Percentiles rank a stretch among this genome's conserved stretches.
Conservation (phyloP, 768 basidiomycete species). For the Phylloporus sp. region DNA sequence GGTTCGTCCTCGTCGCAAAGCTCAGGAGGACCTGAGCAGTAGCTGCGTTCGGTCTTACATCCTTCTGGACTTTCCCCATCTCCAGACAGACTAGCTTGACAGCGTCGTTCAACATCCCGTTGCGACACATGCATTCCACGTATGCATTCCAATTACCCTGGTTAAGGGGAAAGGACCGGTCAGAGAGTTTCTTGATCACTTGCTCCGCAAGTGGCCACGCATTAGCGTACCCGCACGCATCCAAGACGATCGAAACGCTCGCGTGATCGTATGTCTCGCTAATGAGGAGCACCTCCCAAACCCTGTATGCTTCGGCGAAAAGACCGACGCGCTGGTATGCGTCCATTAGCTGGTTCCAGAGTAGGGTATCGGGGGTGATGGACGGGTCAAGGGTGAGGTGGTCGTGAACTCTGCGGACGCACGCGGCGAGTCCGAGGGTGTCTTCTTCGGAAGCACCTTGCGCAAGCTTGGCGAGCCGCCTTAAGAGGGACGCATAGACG, state of each 20-base stretch:
- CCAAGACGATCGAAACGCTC: conserved; percentile 79
- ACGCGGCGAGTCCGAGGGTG: conserved; percentile 36
- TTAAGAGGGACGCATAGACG: conserved; percentile 66
- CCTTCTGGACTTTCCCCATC: conserved; percentile 48
- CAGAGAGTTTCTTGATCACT: conserved; percentile 49
- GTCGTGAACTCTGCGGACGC: conserved; percentile 66
- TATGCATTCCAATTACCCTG: conserved; percentile 74
- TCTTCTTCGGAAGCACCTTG: conserved; percentile 22
- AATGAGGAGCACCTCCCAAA: conserved; percentile 74
- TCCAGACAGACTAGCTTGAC: conserved; percentile 55
- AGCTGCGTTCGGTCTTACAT: conserved; percentile 44
- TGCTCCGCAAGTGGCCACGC: conserved; percentile 47
- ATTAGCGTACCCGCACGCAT: conserved; percentile 68
- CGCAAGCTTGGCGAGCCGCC: conserved; percentile 47
- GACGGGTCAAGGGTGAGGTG: conserved; percentile 72
- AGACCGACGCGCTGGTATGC: conserved; percentile 78
- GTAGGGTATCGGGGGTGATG: conserved; percentile 60
- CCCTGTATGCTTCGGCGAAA: conserved; percentile 62
- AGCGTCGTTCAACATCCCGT: conserved; percentile 63
- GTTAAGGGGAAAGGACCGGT: conserved; percentile 50
- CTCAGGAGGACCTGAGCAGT: conserved; percentile 50
- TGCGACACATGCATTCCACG: conserved; percentile 81
- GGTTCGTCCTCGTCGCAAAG: conserved; percentile 43
- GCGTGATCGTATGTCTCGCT: conserved; percentile 53
- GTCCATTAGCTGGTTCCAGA: conserved; percentile 87